phyloP scores from a whole-genome alignment of 306 rosid species.

The Trifolium pratense region DNA sequence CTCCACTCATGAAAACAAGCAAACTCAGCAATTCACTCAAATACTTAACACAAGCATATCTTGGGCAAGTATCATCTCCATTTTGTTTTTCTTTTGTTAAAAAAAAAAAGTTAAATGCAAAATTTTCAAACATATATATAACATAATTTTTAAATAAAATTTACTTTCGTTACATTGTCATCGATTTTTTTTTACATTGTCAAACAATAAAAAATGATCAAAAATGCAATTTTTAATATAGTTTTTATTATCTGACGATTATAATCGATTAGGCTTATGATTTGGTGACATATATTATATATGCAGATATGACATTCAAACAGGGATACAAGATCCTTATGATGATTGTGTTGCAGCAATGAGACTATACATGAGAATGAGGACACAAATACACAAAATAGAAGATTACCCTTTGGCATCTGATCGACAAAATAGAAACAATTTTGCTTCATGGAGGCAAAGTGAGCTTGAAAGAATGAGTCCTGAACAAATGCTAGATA shows the following conservation, averaged over 20 bases:
- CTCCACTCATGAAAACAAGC: constrained; percentile 96
- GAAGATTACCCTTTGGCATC: constrained; percentile 73
- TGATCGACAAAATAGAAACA: constrained; percentile 75
- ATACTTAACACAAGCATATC: constrained; percentile 85
- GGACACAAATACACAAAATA: constrained; percentile 60
- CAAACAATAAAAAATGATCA: background rate
- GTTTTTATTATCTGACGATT: too few relatives aligned
- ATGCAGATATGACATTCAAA: constrained; percentile 87
- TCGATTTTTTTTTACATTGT: background rate
- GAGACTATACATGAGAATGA: constrained; percentile 89
- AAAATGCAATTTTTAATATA: background rate
- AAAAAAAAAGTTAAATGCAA: background rate
- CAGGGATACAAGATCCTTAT: constrained; percentile 80
- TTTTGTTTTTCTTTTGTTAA: background rate
- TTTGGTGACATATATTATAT: background rate
- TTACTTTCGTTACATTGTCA: background rate
- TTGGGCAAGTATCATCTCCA: constrained; percentile 62
- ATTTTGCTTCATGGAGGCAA: constrained; percentile 75
- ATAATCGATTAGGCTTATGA: background rate
- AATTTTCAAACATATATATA: background rate
- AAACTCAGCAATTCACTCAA: constrained; percentile 95
- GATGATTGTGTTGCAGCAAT: constrained; percentile 88
- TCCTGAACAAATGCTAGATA: constrained; percentile 80
- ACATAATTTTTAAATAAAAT: background rate
- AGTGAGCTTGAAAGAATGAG: constrained; percentile 80